Evolutionary conservation across 164 flowering plant genomes (phyloP).

Genomic region (Stephania yunnanensis): DNA sequence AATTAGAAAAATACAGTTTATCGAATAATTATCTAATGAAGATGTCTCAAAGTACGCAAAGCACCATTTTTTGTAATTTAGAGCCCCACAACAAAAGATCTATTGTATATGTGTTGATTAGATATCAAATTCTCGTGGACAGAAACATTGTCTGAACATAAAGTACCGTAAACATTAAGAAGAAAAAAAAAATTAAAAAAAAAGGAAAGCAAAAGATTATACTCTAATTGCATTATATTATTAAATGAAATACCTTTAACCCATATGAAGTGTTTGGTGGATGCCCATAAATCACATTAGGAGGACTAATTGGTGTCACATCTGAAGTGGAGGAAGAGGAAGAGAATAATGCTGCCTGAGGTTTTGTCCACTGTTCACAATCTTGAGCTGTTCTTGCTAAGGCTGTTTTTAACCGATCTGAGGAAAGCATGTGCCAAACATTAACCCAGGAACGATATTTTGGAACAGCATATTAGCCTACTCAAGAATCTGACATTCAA

Average conservation of each 20-base stretch:
- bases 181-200: background rate
- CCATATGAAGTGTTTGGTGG: conserved; percentile 46
- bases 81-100: background rate
- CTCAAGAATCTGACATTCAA: background rate
- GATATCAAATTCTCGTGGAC: background rate
- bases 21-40: background rate
- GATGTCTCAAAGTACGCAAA: background rate
- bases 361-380: conserved; percentile 82
- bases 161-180: background rate
- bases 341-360: conserved; percentile 31
- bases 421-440: conserved; percentile 2
- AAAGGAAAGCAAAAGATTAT: background rate
- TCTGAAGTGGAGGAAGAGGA: conserved; percentile 56
- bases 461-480: background rate
- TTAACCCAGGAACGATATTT: conserved; percentile 3
- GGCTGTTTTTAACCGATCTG: conserved; percentile 79
- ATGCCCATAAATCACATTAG: conserved; percentile 30
- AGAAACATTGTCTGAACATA: background rate
- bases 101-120: background rate
- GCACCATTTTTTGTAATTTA: background rate
- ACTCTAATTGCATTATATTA: background rate
- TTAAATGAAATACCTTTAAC: conserved; percentile 62
- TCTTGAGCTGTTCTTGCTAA: conserved; percentile 76
- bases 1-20: background rate
- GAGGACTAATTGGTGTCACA: conserved; percentile 68